Evolutionary conservation across 352 stramenopile genomes (phyloP).

Genomic region (Plasmopara viticola): DNA sequence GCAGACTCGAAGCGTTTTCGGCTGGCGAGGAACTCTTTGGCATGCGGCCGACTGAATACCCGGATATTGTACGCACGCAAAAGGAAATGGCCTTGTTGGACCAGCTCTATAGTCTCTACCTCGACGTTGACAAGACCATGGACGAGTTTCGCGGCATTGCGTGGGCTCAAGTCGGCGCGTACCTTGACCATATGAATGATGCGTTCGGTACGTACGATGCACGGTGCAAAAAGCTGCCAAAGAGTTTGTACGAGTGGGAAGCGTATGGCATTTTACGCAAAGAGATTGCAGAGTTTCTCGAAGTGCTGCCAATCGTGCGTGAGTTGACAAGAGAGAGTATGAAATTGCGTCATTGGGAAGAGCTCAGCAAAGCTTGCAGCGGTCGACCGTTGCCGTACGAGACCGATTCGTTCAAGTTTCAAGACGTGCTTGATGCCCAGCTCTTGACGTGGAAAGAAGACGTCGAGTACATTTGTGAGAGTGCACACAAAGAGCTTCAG

Average conservation of each 20-base stretch:
- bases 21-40: conserved; percentile 88
- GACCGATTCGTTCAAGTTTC: conserved; percentile 69
- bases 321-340: conserved; percentile 82
- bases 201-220: conserved; percentile 52
- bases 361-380: conserved; percentile 57
- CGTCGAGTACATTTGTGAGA: conserved; percentile 85
- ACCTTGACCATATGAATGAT: conserved; percentile 60
- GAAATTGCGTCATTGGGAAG: conserved; percentile 83
- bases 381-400: conserved; percentile 48
- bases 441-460: conserved; percentile 77
- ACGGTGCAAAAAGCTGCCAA: conserved; percentile 79
- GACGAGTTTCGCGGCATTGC: conserved; percentile 56
- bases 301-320: conserved; percentile 76
- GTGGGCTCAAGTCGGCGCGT: conserved; percentile 56
- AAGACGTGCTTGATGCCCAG: conserved; percentile 70
- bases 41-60: conserved; percentile 68
- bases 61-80: conserved; percentile 78
- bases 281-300: conserved; percentile 79
- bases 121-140: conserved; percentile 77
- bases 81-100: conserved; percentile 85
- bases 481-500: conserved; percentile 84
- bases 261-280: conserved; percentile 70
- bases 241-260: conserved; percentile 81
- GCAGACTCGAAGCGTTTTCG: conserved; percentile 84
- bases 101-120: conserved; percentile 85